Evolutionary conservation across 306 rosid genomes (phyloP).

Genomic region (Adenanthera pavonina): DNA sequence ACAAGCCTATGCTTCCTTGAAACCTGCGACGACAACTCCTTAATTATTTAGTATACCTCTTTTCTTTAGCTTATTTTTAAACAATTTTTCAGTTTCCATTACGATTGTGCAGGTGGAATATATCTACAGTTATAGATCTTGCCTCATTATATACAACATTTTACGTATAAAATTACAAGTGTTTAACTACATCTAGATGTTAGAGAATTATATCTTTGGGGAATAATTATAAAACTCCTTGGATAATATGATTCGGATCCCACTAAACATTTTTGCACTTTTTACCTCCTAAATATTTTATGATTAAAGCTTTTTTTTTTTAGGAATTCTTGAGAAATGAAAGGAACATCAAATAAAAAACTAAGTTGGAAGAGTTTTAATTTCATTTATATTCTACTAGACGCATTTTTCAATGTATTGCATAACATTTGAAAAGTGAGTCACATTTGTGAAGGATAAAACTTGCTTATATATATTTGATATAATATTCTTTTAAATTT

Average conservation of each 20-base stretch:
- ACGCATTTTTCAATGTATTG: too few relatives aligned
- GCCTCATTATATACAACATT: slow-evolving; percentile 15
- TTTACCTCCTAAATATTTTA: neutral
- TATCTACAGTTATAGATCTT: neutral
- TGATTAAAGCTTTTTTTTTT: neutral
- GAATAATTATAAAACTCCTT: neutral
- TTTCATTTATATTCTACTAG: too few relatives aligned
- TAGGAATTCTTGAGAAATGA: neutral
- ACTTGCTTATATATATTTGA: too few relatives aligned
- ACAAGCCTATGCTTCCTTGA: neutral
- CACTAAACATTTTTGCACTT: neutral
- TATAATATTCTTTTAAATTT: too few relatives aligned
- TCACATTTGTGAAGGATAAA: too few relatives aligned
- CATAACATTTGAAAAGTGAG: too few relatives aligned
- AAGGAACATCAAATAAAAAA: too few relatives aligned
- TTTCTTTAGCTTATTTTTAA: neutral
- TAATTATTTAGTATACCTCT: neutral
- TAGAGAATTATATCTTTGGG: neutral
- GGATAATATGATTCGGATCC: neutral
- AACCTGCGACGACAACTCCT: neutral
- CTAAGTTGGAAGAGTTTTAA: too few relatives aligned
- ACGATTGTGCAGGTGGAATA: neutral
- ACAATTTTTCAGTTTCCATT: neutral
- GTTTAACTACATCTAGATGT: slow-evolving; percentile 2
- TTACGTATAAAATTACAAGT: neutral